Evolutionary conservation across 192 early-diverging fungal genomes (phyloP), one percentile per base, ranked within the genome.

Genomic region (Lunasporangiospora selenospora): DNA sequence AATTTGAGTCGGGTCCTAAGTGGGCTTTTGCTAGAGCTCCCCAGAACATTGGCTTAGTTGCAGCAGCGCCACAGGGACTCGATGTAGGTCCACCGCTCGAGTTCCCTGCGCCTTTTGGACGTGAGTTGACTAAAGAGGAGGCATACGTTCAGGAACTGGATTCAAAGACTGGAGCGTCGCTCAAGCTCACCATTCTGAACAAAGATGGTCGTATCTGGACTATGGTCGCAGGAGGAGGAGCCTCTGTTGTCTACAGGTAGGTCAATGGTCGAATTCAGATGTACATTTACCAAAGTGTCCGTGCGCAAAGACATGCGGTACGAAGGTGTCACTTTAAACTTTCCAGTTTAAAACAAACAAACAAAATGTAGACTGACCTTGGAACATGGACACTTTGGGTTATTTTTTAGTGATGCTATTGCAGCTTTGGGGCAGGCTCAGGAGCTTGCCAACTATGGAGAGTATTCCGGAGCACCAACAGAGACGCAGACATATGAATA

Each of bases 401-500:
- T 43, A 39, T 52, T 39, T 15, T 37, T 33, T 56, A 93, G 94
- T 29, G 97, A 99, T 78, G 97, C 97, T 32, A 99, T 99, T 77
- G 95, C 97, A n/a, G 94, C 94, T 41, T 88, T 93, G 39, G 97
- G 97, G 31, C 96, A 80, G 54, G 94, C 97, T 6, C 63, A 87
- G 71, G 95, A 99, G 80, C 85, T 99, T 24, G 97, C 97, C 80
- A 99, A 99, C 86, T 99, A 99, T 80, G 97, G 97, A 73, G 97
- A 99, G 83, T 99, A 99, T 88, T 99, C 97, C 47, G 97, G 97
- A 45, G 97, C 97, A 29, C 97, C 97, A 6, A 95, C 95, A n/a
- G 97, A 99, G 81, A 91, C 89, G 26, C 97, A 99, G 83, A 99
- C 97, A 19, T 99, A 98, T 76, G 97, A 99, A 81, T 99, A 98